These are phyloP conservation scores for Aspergillus floridensis DNA, from an alignment of 2,329 filamentous ascomycete species.

Conservation along the genomic window DNA sequence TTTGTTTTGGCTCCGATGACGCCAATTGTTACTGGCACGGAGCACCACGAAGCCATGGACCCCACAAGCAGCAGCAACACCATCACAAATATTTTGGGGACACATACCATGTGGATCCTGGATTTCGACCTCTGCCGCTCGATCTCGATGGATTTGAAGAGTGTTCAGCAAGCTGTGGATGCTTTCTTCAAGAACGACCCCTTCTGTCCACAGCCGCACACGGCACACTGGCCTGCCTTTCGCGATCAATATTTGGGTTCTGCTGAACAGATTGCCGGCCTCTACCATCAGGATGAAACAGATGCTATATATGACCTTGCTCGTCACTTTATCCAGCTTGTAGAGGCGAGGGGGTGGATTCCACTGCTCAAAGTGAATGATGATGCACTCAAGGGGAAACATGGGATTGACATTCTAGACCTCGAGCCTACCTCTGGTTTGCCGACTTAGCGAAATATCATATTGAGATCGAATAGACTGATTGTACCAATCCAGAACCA, in stretches of 20 bases:
- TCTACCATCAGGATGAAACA: too few species aligned
- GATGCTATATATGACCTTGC: too few species aligned
- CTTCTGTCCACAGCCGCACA: conserved; percentile 48
- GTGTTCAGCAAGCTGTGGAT: conserved; percentile 42
- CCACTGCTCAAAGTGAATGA: too few species aligned
- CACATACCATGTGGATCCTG: conserved; percentile 46
- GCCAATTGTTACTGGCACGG: not conserved
- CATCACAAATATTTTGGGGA: conserved; percentile 25
- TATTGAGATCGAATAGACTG: too few species aligned
- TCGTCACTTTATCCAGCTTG: too few species aligned
- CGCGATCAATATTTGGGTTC: conserved; percentile 24
- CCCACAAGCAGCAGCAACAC: not conserved
- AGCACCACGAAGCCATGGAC: too few species aligned
- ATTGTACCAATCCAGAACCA: too few species aligned
- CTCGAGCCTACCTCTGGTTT: too few species aligned
- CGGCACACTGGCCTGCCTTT: conserved; percentile 27
- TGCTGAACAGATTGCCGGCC: not conserved
- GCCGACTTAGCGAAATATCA: too few species aligned
- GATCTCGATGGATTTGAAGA: conserved; percentile 41
- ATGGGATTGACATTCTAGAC: too few species aligned
- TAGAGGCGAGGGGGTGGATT: too few species aligned
- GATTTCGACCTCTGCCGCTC: conserved; percentile 48
- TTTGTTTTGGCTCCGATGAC: conserved; percentile 48
- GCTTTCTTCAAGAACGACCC: conserved; percentile 54
- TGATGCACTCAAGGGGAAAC: too few species aligned